These are phyloP conservation scores for Podosphaera fusca DNA, from an alignment of 2,329 filamentous ascomycete species.

Conservation along the genomic window DNA sequence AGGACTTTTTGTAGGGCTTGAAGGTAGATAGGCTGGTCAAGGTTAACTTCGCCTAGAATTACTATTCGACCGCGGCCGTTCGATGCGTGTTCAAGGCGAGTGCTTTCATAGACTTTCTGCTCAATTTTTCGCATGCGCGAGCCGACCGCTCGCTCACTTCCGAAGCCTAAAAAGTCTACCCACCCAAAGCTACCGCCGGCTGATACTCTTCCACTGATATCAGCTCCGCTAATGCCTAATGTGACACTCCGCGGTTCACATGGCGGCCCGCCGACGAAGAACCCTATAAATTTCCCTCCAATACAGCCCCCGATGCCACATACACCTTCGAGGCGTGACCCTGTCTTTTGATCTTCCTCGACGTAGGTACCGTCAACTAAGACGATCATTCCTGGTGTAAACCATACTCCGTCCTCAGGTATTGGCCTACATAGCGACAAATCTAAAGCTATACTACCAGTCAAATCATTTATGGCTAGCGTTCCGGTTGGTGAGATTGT, in stretches of 20 bases:
- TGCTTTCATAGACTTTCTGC: constrained; percentile 32
- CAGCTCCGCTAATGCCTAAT: constrained; percentile 41
- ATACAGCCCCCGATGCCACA: constrained; percentile 74
- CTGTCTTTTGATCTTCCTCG: constrained; percentile 56
- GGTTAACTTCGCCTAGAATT: constrained; percentile 66
- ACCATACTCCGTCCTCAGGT: constrained; percentile 73
- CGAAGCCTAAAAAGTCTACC: constrained; percentile 86
- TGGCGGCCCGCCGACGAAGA: constrained; percentile 77
- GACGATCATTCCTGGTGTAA: constrained; percentile 87
- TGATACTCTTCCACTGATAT: constrained; percentile 29
- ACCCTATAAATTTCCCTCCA: constrained; percentile 75
- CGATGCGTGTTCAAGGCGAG: constrained; percentile 7
- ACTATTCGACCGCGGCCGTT: constrained; percentile 33
- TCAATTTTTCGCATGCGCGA: constrained; percentile 65
- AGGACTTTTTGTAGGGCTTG: constrained; percentile 65
- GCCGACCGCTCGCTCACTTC: constrained; percentile 68
- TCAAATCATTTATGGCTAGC: constrained; percentile 64
- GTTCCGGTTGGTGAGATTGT: constrained; percentile 59
- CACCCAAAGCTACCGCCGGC: constrained; percentile 76
- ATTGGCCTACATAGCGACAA: constrained; percentile 59
- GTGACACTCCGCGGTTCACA: constrained; percentile 66
- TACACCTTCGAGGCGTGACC: constrained; percentile 48
- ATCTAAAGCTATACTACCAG: constrained; percentile 70
- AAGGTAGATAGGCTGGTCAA: constrained; percentile 64
- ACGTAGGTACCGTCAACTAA: constrained; percentile 91